Evolutionary conservation across 2,329 filamentous ascomycete species (phyloP), one percentile per base, ranked within the genome.

Genomic region (Penicillium psychrosexuale): DNA sequence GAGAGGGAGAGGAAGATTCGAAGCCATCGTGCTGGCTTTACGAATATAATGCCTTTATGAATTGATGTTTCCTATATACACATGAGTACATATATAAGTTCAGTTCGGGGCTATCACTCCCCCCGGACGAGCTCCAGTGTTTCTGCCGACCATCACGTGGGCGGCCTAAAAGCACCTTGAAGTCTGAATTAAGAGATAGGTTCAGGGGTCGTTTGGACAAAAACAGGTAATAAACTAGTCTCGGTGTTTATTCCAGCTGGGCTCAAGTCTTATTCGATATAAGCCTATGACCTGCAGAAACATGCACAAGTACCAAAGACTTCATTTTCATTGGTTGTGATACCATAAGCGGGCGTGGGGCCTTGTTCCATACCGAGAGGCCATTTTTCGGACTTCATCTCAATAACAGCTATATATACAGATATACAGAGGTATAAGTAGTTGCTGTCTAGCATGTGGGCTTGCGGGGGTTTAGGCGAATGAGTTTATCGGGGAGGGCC

Each of bases 1-100:
- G 39, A 80, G 71, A 54, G 83, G 83, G 59, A 84, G 78, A 48
- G 83, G 81, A 60, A 84, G 77, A 61, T 77, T 77, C 55, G 83
- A 80, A 59, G 83, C 83, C 85, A 87, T 88, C 40, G 55, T 53
- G 36, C 22, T 46, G 53, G 40, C 44, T 55, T 48, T 51, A 37
- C 54, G 45, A 55, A 59, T 43, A 47, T 47, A 47, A 49, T 59
- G 56, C 48, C 54, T 36, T 38, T 31, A 24, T 44, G 4, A 45
- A 45, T 38, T 55, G 34, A 39, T 42, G 43, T 8, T 37, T 17
- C 15, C 33, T 45, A 51, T 55, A 39, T 51, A 51, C 47, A 54
- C 28, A 33, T 28, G 6, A 24, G 27, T 24, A 36, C 28, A 33
- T 34, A 9, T 24, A 24, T 13, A n/a, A 9, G 37, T 39, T 30